Evolutionary conservation across 257 asterid genomes (phyloP).

Genomic region (Leonotis leonurus): DNA sequence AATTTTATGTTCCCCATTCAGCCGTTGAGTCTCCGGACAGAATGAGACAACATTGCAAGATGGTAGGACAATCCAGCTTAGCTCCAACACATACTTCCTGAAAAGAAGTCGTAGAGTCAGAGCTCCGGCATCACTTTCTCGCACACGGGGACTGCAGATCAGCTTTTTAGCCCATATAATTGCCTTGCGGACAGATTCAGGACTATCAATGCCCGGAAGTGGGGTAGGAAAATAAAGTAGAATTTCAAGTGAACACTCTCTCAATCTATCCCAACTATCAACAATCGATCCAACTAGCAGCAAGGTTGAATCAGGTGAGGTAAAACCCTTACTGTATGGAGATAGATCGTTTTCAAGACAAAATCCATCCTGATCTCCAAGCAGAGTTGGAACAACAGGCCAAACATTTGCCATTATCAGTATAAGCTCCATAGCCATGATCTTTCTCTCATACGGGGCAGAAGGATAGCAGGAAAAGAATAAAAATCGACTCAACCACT

Average conservation of each 20-base stretch:
- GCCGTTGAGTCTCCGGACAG: slow-evolving; percentile 24
- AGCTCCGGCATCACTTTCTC: slow-evolving; percentile 99
- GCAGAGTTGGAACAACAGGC: slow-evolving; percentile 45
- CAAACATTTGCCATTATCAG: slow-evolving; percentile 70
- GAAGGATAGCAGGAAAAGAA: slow-evolving; percentile 94
- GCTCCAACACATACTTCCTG: slow-evolving; percentile 80
- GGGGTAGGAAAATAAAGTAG: slow-evolving; percentile 84
- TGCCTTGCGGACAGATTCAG: slow-evolving; percentile 48
- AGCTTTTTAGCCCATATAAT: slow-evolving; percentile 85
- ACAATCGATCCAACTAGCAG: slow-evolving; percentile 83
- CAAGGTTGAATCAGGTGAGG: slow-evolving; percentile 65
- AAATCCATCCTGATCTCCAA: slow-evolving; percentile 30
- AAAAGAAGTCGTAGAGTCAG: slow-evolving; percentile 78
- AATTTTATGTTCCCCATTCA: slow-evolving; percentile 25
- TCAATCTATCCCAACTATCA: slow-evolving; percentile 94
- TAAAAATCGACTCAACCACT: slow-evolving; percentile 82
- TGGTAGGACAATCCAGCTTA: slow-evolving; percentile 57
- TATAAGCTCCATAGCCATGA: slow-evolving; percentile 87
- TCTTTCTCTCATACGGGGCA: slow-evolving; percentile 97
- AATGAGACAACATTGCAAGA: slow-evolving; percentile 42
- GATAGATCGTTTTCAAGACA: slow-evolving; percentile 37
- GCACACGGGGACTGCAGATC: slow-evolving; percentile 88
- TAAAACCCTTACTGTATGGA: slow-evolving; percentile 64
- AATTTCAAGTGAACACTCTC: slow-evolving; percentile 70
- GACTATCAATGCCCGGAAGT: slow-evolving; percentile 67